A percentile compares a stretch with the other conserved stretches of the same genome.
These are phyloP conservation scores for Sphagnum magellanicum DNA, from an alignment of 228 moss, liverwort and hornwort species.

Conservation along the genomic window DNA sequence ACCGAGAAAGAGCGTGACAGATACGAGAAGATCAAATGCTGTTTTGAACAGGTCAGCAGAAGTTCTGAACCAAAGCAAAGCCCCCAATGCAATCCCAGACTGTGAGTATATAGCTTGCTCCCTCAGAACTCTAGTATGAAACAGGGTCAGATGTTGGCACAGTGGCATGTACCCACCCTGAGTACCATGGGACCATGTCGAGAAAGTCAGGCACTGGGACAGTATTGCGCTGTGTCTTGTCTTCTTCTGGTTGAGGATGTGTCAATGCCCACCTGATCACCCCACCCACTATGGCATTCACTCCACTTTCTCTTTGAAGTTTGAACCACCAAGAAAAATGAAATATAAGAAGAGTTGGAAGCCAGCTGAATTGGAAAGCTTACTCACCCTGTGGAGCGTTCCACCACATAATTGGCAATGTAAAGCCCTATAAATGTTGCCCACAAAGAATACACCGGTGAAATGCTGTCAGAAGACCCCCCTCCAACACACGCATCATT, in stretches of 20 bases:
- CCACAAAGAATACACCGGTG: conserved; percentile 70
- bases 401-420: conserved; percentile 63
- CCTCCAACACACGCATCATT: conserved; percentile 43
- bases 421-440: conserved; percentile 68
- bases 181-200: conserved; percentile 77
- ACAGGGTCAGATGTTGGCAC: conserved; percentile 7
- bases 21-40: conserved; percentile 65
- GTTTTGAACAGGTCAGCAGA: conserved; percentile 74
- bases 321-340: neutral
- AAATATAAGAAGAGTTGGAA: too few relatives aligned
- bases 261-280: conserved; percentile 59
- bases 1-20: conserved; percentile 59
- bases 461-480: conserved; percentile 50
- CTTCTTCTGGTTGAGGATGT: conserved; percentile 44
- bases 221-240: conserved; percentile 35
- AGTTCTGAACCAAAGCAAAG: conserved; percentile 36
- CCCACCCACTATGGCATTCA: conserved; percentile 1
- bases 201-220: conserved; percentile 47
- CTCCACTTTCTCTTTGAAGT: neutral
- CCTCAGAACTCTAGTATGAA: conserved; percentile 5
- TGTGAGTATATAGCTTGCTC: conserved; percentile 12
- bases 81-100: conserved; percentile 13
- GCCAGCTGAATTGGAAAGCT: neutral
- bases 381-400: conserved; percentile 57
- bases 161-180: conserved; percentile 36